phyloP scores from a whole-genome alignment of 148 eudicot genomes.

The Rhododendron griersonianum region DNA sequence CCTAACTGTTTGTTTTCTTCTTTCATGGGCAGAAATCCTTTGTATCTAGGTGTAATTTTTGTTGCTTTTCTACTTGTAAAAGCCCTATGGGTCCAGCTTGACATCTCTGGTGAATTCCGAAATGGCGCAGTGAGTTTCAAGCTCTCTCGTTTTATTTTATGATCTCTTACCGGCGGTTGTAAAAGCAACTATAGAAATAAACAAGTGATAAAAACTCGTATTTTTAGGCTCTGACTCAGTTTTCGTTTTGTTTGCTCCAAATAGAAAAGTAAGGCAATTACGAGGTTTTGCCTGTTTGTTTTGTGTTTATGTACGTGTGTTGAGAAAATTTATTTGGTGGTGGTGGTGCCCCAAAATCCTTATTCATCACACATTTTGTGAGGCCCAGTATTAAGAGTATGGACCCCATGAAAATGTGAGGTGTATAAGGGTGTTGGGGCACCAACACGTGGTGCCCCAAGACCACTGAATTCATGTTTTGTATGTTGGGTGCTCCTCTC shows the following conservation, averaged over 20 bases:
- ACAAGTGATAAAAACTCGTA: background rate
- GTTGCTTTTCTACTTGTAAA: conserved; percentile 69
- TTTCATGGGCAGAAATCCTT: conserved; percentile 73
- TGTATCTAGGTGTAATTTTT: conserved; percentile 69
- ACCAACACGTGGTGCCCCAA: too few species aligned
- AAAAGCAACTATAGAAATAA: background rate
- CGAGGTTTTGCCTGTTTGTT: background rate
- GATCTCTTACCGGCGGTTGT: background rate
- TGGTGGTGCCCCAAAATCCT: background rate
- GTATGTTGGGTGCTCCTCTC: background rate
- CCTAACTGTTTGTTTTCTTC: conserved; percentile 4
- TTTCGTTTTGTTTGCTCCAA: background rate
- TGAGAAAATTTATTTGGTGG: background rate
- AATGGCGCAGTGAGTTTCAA: conserved; percentile 75
- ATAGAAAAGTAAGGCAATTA: background rate
- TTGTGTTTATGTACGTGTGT: background rate
- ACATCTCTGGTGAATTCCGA: conserved; percentile 73
- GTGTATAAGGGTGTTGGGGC: too few species aligned
- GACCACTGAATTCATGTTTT: background rate
- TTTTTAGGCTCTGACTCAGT: background rate
- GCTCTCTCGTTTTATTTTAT: background rate
- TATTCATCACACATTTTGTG: background rate
- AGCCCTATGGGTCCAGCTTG: conserved; percentile 98
- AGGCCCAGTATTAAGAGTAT: background rate
- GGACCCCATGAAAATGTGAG: too few species aligned